Conservation (phyloP, 129 eudicot species). For the Helianthus annuus region HanXRQr2.0-SUNRISE NC_035445.2:45345025-45345524, state of each 20-base stretch:
- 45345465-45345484: no score
- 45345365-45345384: not conserved
- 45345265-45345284: constrained; percentile 54
- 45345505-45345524: no score
- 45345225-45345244: constrained; percentile 58
- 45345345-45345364: constrained; percentile 21
- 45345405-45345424: no score
- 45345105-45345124: constrained; percentile 62
- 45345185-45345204: constrained; percentile 67
- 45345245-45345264: constrained; percentile 57
- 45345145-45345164: constrained; percentile 65
- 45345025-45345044: constrained; percentile 42
- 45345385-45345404: no score
- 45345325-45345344: constrained; percentile 21
- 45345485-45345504: no score
- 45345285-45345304: constrained; percentile 17
- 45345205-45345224: constrained; percentile 76
- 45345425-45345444: no score
- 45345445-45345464: no score
- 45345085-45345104: constrained; percentile 86
- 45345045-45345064: constrained; percentile 52
- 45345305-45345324: constrained; percentile 8
- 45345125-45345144: constrained; percentile 40
- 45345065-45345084: constrained; percentile 60
- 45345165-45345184: constrained; percentile 61